A percentile compares a stretch with the other conserved stretches of the same genome.
phyloP scores from a whole-genome alignment of 345 rosid species.

The Triadica sebifera region DNA sequence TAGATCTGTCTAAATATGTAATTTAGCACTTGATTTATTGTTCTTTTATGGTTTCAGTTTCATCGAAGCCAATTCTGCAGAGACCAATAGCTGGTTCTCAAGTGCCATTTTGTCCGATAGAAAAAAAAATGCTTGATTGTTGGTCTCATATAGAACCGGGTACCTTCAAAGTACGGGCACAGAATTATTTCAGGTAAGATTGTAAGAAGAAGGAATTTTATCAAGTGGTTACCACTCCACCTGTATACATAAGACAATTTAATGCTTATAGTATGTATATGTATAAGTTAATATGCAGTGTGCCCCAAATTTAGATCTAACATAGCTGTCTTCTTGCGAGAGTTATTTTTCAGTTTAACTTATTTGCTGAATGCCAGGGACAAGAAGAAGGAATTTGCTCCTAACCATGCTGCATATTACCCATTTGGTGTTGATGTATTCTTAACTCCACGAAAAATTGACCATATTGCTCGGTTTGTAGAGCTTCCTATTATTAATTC shows the following conservation, averaged over 20 bases:
- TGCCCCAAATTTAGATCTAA: not conserved
- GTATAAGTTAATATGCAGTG: not conserved
- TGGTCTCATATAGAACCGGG: slow-evolving; percentile 72
- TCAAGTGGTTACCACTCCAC: not conserved
- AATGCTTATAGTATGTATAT: not conserved
- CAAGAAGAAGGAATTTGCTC: slow-evolving; percentile 85
- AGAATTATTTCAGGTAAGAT: slow-evolving; percentile 56
- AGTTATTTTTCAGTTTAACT: not conserved
- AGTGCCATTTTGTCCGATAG: slow-evolving; percentile 59
- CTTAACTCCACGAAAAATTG: slow-evolving; percentile 62
- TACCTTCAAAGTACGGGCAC: slow-evolving; percentile 63
- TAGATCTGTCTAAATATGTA: not conserved
- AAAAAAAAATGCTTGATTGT: slow-evolving; percentile 66
- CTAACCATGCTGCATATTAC: slow-evolving; percentile 76
- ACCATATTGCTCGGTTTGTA: slow-evolving; percentile 79
- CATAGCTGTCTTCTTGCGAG: not conserved
- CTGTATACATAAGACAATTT: not conserved
- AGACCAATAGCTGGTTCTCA: slow-evolving; percentile 74
- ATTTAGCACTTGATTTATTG: not conserved
- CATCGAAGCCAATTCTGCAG: slow-evolving; percentile 63
- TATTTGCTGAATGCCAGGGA: slow-evolving; percentile 51
- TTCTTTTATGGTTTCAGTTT: slow-evolving; percentile 46
- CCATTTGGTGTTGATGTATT: slow-evolving; percentile 95
- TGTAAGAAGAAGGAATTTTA: not conserved
- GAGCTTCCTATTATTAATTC: slow-evolving; percentile 65